Evolutionary conservation across 1,284 basidiomycete species (phyloP).

Genomic region (Pseudozyma thailandica): DNA sequence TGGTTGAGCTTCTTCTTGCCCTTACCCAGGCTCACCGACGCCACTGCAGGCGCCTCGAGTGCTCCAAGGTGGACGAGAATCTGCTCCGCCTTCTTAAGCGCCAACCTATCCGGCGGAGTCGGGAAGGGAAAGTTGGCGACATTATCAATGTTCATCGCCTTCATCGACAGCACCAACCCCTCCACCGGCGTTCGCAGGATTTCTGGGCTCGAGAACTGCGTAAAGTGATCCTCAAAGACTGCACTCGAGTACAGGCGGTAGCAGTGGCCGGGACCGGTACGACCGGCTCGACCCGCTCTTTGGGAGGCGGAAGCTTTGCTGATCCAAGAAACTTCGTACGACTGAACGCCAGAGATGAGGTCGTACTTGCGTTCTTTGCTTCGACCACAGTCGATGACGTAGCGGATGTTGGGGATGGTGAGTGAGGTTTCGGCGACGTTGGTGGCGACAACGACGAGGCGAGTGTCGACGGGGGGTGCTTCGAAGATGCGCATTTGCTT

Average conservation of each 20-base stretch:
- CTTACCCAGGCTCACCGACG: conserved; percentile 63
- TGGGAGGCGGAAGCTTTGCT: conserved; percentile 81
- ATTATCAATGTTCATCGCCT: conserved; percentile 97
- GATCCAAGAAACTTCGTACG: conserved; percentile 79
- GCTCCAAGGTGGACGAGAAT: conserved; percentile 86
- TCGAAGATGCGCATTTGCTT: conserved; percentile 81
- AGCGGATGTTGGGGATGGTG: conserved; percentile 80
- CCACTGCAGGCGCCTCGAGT: conserved; percentile 70
- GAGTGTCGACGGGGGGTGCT: conserved; percentile 74
- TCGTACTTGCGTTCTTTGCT: conserved; percentile 84
- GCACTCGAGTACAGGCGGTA: conserved; percentile 80
- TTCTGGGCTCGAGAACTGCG: conserved; percentile 86
- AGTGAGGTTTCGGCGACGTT: conserved; percentile 84
- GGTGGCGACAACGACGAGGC: conserved; percentile 79
- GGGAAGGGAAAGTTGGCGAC: conserved; percentile 99
- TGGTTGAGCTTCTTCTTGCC: conserved; percentile 68
- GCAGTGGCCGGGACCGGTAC: conserved; percentile 82
- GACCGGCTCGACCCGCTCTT: conserved; percentile 79
- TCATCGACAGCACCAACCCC: conserved; percentile 97
- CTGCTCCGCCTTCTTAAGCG: conserved; percentile 83
- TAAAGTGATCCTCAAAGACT: conserved; percentile 91
- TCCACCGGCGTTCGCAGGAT: conserved; percentile 96
- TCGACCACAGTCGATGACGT: conserved; percentile 81
- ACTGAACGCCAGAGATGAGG: conserved; percentile 75
- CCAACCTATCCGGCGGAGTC: conserved; percentile 86